Percentiles rank a stretch among this genome's conserved stretches.
phyloP scores from a whole-genome alignment of 1,284 basidiomycete genomes.

The Irpex sp. region DNA sequence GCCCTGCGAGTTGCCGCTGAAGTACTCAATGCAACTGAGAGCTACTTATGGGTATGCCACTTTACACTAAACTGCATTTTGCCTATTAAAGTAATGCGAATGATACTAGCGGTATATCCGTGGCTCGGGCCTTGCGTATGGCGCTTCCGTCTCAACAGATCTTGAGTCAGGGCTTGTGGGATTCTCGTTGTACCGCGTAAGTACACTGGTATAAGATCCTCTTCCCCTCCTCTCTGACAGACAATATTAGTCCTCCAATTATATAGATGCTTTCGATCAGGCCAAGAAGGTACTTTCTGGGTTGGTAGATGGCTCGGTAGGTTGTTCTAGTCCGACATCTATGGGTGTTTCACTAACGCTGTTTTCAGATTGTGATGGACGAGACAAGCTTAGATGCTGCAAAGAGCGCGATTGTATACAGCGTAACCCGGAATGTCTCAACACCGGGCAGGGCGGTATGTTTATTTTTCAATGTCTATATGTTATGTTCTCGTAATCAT shows the following conservation, averaged over 20 bases:
- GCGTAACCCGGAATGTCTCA: slow-evolving; percentile 77
- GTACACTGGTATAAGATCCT: slow-evolving; percentile 21
- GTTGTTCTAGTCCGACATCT: slow-evolving; percentile 20
- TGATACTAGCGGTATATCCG: slow-evolving; percentile 70
- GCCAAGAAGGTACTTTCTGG: slow-evolving; percentile 74
- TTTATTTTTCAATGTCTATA: slow-evolving; percentile 10
- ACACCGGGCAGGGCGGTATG: slow-evolving; percentile 83
- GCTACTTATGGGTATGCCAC: slow-evolving; percentile 82
- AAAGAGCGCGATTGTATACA: slow-evolving; percentile 88
- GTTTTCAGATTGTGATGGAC: slow-evolving; percentile 71
- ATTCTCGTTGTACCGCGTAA: slow-evolving; percentile 81
- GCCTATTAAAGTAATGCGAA: slow-evolving; percentile 11
- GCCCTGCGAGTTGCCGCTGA: slow-evolving; percentile 84
- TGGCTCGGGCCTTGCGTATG: slow-evolving; percentile 93
- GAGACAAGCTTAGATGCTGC: slow-evolving; percentile 87
- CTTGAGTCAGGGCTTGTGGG: slow-evolving; percentile 80
- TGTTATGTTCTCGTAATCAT: not conserved
- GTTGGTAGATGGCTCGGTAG: slow-evolving; percentile 75
- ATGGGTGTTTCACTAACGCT: not conserved
- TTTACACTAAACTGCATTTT: slow-evolving; percentile 1
- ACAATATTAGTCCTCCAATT: slow-evolving; percentile 75
- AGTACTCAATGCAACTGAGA: slow-evolving; percentile 92
- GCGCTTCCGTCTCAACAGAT: slow-evolving; percentile 78
- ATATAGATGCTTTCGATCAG: slow-evolving; percentile 80
- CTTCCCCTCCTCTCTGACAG: slow-evolving; percentile 5